A percentile compares a stretch with the other conserved stretches of the same genome.
phyloP scores from a whole-genome alignment of 306 rosid genomes.

The barrel medic (Medicago truncatula) region MtrunA17r5.0-ANR NC_053049.1:7553501-7554000 shows the following conservation, averaged over 20 bases:
- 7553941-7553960: background rate
- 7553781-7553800: background rate
- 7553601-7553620: no score
- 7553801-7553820: background rate
- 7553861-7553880: background rate
- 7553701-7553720: no score
- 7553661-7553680: no score
- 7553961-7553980: conserved; percentile 25
- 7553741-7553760: background rate
- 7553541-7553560: no score
- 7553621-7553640: no score
- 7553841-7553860: background rate
- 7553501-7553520: no score
- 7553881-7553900: background rate
- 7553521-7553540: no score
- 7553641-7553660: no score
- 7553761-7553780: background rate
- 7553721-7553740: no score
- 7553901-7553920: conserved; percentile 5
- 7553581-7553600: no score
- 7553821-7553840: background rate
- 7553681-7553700: no score
- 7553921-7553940: background rate
- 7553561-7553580: no score
- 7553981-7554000: conserved; percentile 70